Evolutionary conservation across 2,329 filamentous ascomycete species (phyloP), one percentile per base, ranked within the genome.

Genomic region (Ophiostoma populinum): DNA sequence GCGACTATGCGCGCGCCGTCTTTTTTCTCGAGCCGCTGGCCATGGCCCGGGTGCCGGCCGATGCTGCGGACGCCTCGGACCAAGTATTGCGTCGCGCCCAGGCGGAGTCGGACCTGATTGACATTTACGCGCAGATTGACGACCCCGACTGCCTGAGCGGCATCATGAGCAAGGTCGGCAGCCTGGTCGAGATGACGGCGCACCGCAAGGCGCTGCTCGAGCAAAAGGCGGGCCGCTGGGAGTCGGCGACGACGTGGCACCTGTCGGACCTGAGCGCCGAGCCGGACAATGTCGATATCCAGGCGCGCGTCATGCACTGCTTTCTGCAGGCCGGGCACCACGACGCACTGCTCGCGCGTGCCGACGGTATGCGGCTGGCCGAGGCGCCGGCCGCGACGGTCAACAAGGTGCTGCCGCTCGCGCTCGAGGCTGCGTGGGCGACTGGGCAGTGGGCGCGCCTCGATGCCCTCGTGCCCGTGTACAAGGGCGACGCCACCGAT

Each of bases 131-230:
- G 1, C 80, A 94, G 46, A 95, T 99, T 41, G 90, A 99, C 49
- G 90, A 99, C 47, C 92, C 90, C 0, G 90, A 99, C 53, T 86
- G 87, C 1, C 75, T 98, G 22, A 86, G 95, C 51, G 90, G 90
- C 3, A 87, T 98, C 41, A 92, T 87, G 2, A 75, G 83, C 15
- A 80, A 90, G 51, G 62, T 95, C 3, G 78, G 80, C 39, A 73
- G 85, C 9, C 61, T 36, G 12, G 41, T 41, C 15, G 41, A 45
- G 32, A 43, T 95, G n/a, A 81, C 92, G 44, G 77, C 94, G 33
- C 80, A 93, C 40, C 87, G 94, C 51, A 86, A 95, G 51, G 79
- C 94, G 21, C 64, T 94, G 37, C 83, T 92, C 47, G 85, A 98
- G 55, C 74, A 80, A 38, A 95, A 93, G 53, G 81, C 86, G 15